Conservation (phyloP, 768 basidiomycete species). For the Mycena kentingensis region DNA sequence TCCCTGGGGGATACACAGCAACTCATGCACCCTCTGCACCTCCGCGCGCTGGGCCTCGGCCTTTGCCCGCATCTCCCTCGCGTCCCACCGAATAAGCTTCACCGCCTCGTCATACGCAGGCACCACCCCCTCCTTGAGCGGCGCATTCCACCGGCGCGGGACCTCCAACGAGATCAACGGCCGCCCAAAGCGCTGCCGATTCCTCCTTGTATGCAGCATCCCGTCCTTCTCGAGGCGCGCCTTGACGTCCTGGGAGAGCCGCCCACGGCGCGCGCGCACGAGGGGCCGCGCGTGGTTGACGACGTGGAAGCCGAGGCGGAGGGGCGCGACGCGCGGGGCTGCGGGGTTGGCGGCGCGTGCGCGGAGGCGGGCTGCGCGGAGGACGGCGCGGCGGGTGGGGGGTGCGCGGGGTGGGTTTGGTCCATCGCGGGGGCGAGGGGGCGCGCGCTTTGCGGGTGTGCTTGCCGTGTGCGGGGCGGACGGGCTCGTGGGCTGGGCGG, state of each 20-base stretch:
- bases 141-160: slow-evolving; percentile 66
- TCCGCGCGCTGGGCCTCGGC: slow-evolving; percentile 29
- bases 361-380: neutral
- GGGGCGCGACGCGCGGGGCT: slow-evolving; percentile 8
- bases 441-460: slow-evolving; percentile 19
- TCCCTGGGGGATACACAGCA: slow-evolving; percentile 27
- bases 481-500: slow-evolving; percentile 9
- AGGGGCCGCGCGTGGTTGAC: slow-evolving; percentile 10
- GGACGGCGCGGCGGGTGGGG: neutral
- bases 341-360: neutral
- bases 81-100: slow-evolving; percentile 65
- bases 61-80: slow-evolving; percentile 40
- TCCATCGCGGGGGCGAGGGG: slow-evolving; percentile 8
- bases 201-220: slow-evolving; percentile 34
- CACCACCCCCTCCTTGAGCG: slow-evolving; percentile 60
- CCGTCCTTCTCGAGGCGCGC: slow-evolving; percentile 1
- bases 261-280: slow-evolving; percentile 7
- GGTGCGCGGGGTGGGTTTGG: slow-evolving; percentile 13
- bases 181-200: slow-evolving; percentile 37
- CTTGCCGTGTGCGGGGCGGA: slow-evolving; percentile 12
- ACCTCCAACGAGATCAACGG: slow-evolving; percentile 52
- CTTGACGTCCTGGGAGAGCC: slow-evolving; percentile 7
- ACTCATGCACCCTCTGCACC: slow-evolving; percentile 28
- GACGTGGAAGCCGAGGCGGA: slow-evolving; percentile 20
- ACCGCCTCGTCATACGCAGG: slow-evolving; percentile 88